These are phyloP conservation scores for Plasmodium coatneyi DNA, from an alignment of 169 alveolate genomes.

Conservation along the genomic window DNA sequence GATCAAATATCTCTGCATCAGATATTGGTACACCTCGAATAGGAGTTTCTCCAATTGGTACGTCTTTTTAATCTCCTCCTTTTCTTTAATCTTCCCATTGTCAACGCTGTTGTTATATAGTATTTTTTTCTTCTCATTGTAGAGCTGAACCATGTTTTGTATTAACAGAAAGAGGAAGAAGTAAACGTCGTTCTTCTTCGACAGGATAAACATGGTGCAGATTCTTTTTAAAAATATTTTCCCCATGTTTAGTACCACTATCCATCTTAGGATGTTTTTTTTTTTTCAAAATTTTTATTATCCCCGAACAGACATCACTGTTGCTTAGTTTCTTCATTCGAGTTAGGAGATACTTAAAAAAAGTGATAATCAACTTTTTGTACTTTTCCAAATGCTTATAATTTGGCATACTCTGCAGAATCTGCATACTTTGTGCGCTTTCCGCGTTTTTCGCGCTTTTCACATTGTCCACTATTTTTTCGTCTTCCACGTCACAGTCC, in stretches of 20 bases:
- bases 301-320: constrained; percentile 17
- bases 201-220: constrained; percentile 2
- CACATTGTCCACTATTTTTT: background rate
- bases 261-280: constrained; percentile 57
- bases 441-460: background rate
- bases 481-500: background rate
- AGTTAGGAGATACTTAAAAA: background rate
- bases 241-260: constrained; percentile 17
- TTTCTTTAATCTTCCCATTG: constrained; percentile 1
- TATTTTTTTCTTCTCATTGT: constrained; percentile 52
- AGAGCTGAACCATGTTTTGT: constrained; percentile 46
- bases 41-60: constrained; percentile 23
- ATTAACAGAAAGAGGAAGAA: constrained; percentile 45
- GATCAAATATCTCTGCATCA: constrained; percentile 19
- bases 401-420: constrained; percentile 13
- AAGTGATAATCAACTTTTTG: background rate
- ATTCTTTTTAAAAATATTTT: constrained; percentile 40
- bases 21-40: constrained; percentile 29
- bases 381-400: constrained; percentile 15
- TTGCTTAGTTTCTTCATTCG: constrained; percentile 2
- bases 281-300: constrained; percentile 40
- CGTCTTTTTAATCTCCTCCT: constrained; percentile 24
- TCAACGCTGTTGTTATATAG: constrained; percentile 19
- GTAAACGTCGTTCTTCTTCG: constrained; percentile 51
- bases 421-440: background rate